These are phyloP conservation scores for Tetracladium setigerum DNA, from an alignment of 495 filamentous ascomycete genomes.

Conservation along the genomic window DNA sequence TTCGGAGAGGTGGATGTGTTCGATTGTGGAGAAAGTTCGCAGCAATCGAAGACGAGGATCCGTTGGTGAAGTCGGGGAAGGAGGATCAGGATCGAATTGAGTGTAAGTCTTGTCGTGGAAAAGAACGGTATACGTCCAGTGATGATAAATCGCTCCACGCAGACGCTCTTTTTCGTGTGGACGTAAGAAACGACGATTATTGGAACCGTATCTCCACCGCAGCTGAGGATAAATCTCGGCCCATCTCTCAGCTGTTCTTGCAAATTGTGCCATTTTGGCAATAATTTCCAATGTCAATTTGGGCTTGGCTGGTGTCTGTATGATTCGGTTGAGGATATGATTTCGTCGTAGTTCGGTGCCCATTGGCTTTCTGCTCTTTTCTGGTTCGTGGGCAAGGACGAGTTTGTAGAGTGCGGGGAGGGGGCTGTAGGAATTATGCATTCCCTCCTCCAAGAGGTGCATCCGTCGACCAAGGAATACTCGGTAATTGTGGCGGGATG, in stretches of 20 bases:
- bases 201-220: slow-evolving; percentile 54
- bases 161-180: slow-evolving; percentile 47
- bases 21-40: slow-evolving; percentile 11
- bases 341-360: slow-evolving; percentile 21
- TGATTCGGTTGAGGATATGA: slow-evolving; percentile 14
- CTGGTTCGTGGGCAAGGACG: slow-evolving; percentile 30
- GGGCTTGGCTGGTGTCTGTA: slow-evolving; percentile 21
- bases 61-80: slow-evolving; percentile 5
- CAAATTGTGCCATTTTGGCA: slow-evolving; percentile 48
- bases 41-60: slow-evolving; percentile 18
- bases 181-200: slow-evolving; percentile 54
- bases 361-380: slow-evolving; percentile 16
- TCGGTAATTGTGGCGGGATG: slow-evolving; percentile 45
- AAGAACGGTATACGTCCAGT: slow-evolving; percentile 48
- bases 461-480: slow-evolving; percentile 46
- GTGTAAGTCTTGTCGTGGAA: slow-evolving; percentile 20
- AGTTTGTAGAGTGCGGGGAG: slow-evolving; percentile 52
- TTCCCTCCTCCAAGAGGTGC: slow-evolving; percentile 41
- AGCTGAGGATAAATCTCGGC: slow-evolving; percentile 60
- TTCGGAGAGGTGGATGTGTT: slow-evolving; percentile 16
- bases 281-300: slow-evolving; percentile 45
- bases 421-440: slow-evolving; percentile 54
- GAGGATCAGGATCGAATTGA: slow-evolving; percentile 17
- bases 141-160: slow-evolving; percentile 59
- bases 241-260: slow-evolving; percentile 55